Percentiles rank a stretch among this genome's conserved stretches.
Evolutionary conservation across 2,329 filamentous ascomycete genomes (phyloP).

Genomic region (Aureobasidium sp.): DNA sequence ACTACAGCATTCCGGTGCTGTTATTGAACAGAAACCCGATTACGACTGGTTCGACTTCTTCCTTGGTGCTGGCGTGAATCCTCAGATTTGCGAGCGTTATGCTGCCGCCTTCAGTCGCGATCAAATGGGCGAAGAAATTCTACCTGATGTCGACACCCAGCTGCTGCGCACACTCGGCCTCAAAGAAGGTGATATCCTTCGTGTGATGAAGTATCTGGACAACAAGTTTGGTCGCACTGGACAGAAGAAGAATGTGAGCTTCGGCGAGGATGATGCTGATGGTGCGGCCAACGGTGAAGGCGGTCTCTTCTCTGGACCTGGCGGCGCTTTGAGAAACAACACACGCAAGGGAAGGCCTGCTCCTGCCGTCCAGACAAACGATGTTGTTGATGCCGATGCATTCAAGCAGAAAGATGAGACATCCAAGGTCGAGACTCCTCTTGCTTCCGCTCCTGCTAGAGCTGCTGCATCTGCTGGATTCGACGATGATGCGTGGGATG

Average conservation of each 20-base stretch:
- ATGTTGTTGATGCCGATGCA: slow-evolving; percentile 78
- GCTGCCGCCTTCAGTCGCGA: slow-evolving; percentile 81
- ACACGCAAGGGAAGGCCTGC: slow-evolving; percentile 85
- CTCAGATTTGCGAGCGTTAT: slow-evolving; percentile 90
- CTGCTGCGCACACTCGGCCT: slow-evolving; percentile 83
- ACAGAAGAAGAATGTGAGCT: slow-evolving; percentile 26
- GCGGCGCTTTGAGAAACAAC: slow-evolving; percentile 87
- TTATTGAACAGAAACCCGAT: slow-evolving; percentile 59
- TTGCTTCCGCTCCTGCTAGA: slow-evolving; percentile 38
- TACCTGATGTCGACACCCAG: slow-evolving; percentile 79
- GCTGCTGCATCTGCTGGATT: slow-evolving; percentile 56
- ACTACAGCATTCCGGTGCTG: slow-evolving; percentile 31
- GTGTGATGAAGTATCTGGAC: slow-evolving; percentile 85
- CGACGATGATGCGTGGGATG: slow-evolving; percentile 95
- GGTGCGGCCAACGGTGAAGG: slow-evolving; percentile 38
- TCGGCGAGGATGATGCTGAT: slow-evolving; percentile 54
- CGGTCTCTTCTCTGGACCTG: slow-evolving; percentile 85
- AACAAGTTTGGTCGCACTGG: slow-evolving; percentile 61
- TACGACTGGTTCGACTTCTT: slow-evolving; percentile 99
- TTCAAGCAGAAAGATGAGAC: slow-evolving; percentile 56
- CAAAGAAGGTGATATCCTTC: slow-evolving; percentile 92
- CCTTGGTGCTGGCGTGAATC: slow-evolving; percentile 80
- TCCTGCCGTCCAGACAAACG: slow-evolving; percentile 75
- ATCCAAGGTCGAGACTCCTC: slow-evolving; percentile 42
- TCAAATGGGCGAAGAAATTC: slow-evolving; percentile 89